Percentiles rank a stretch among this genome's conserved stretches.
Evolutionary conservation across 1,284 basidiomycete species (phyloP).

Genomic region (Stereum hirsutum): DNA sequence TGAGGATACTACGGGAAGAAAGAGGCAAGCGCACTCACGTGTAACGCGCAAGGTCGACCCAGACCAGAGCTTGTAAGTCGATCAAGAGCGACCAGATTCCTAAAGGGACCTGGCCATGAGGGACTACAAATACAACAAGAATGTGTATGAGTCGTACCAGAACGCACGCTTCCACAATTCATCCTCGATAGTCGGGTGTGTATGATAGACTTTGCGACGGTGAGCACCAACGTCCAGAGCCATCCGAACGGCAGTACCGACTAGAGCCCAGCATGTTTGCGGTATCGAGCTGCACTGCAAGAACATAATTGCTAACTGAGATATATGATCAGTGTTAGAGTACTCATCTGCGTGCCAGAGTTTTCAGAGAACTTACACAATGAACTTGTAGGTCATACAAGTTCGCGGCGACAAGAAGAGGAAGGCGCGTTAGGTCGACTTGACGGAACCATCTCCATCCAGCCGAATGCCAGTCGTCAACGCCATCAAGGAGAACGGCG

Average conservation of each 20-base stretch:
- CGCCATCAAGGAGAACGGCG: conserved; percentile 21
- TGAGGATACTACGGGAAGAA: too few relatives aligned
- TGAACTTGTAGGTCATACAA: conserved; percentile 69
- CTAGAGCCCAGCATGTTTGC: conserved; percentile 65
- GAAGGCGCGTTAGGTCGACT: conserved; percentile 41
- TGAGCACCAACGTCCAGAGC: conserved; percentile 65
- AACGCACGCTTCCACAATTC: conserved; percentile 76
- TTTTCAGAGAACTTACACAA: conserved; percentile 22
- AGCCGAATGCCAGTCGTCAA: conserved; percentile 36
- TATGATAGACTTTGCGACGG: conserved; percentile 33
- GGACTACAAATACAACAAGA: not conserved
- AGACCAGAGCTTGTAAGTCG: conserved; percentile 55
- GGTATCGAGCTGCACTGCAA: conserved; percentile 54
- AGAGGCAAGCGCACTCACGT: too few relatives aligned
- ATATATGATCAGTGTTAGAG: conserved; percentile 18
- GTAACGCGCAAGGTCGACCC: conserved; percentile 61
- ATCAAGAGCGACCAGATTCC: conserved; percentile 54
- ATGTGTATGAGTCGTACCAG: conserved; percentile 35
- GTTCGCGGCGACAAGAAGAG: conserved; percentile 43
- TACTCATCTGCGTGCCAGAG: not conserved
- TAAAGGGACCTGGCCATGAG: conserved; percentile 19
- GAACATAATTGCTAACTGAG: conserved; percentile 8
- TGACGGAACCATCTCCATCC: conserved; percentile 76
- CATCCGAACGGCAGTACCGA: conserved; percentile 61
- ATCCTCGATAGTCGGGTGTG: conserved; percentile 36